Base-by-base conservation (phyloP, 1,139 yeast species). In the Suhomyces wounanorum region DNA sequence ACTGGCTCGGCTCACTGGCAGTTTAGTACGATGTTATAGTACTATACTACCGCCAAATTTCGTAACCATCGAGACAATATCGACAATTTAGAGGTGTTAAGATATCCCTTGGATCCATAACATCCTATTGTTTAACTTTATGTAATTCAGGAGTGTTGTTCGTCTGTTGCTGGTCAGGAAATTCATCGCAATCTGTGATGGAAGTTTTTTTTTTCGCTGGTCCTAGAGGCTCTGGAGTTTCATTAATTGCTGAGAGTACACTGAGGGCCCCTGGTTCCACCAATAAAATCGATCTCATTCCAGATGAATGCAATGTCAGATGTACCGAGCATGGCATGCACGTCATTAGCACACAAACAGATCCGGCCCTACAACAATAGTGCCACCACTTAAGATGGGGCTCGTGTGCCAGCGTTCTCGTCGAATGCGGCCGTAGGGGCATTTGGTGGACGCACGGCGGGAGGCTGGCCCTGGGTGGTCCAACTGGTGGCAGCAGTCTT, bases 271-370 rank as follows among this genome's bases (percentile, higher is more conserved):
- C 10, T 3, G 13, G 30, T 26, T 26, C 30, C 30, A 9, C 30
- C 33, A 30, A 11, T 30, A 11, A n/a, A 26, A 37, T 18, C 40
- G 42, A 40, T 42, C 44, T 23, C 25, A 33, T 42, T 42, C 31
- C 39, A 33, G 44, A 33, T 42, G 44, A 31, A 42, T 42, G 44
- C 39, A 42, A 42, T 42, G 44, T 42, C 9, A 33, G 44, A 42
- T 42, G 30, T 23, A 42, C 17, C 8, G 37, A 41, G 30, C 44
- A 9, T 41, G 43, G 23, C n/a, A 25, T 8, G 42, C 42, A 25
- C 21, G 42, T 40, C 21, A 25, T 40, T 18, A 37, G n/a, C 40
- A 10, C 40, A 17, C 40, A 37, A 37, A 37, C 14, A 17, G 40
- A 40, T 40, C 42, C 35, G 42, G 13, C 33, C 11, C 23, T 18